phyloP scores from a whole-genome alignment of 164 flowering plant genomes.

The Aristolochia californica region DNA sequence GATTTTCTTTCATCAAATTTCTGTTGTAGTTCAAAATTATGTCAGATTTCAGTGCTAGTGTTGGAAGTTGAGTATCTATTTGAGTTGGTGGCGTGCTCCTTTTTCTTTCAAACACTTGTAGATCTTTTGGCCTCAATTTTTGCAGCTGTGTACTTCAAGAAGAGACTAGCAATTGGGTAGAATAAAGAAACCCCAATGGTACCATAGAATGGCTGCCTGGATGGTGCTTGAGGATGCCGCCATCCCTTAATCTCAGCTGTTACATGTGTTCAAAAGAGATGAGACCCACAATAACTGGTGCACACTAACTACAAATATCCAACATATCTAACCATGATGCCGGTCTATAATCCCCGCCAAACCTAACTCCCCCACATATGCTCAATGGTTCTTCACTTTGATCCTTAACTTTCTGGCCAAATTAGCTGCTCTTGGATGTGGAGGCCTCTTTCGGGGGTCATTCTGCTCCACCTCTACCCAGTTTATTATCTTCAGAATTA shows the following conservation, averaged over 20 bases:
- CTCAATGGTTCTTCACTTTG: constrained; percentile 79
- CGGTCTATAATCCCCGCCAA: background rate
- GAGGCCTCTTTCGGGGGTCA: constrained; percentile 48
- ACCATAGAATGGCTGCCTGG: no score
- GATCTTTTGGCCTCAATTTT: background rate
- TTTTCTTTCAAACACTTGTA: background rate
- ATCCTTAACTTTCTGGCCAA: constrained; percentile 82
- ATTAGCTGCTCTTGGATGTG: constrained; percentile 73
- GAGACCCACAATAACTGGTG: no score
- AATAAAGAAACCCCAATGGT: no score
- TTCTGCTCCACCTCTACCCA: constrained; percentile 88
- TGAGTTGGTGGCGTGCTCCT: background rate
- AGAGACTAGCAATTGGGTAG: background rate
- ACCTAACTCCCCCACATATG: background rate
- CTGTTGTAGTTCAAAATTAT: no score
- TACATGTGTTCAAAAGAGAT: no score
- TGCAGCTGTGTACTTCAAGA: background rate
- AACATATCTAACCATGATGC: background rate
- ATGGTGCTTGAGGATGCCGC: no score
- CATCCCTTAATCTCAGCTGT: no score
- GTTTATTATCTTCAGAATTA: constrained; percentile 68
- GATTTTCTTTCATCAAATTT: no score
- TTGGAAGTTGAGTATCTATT: no score
- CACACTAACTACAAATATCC: background rate
- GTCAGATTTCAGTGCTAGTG: no score